Evolutionary conservation across 2,329 filamentous ascomycete species (phyloP).

Genomic region (Xylariaceae sp.): DNA sequence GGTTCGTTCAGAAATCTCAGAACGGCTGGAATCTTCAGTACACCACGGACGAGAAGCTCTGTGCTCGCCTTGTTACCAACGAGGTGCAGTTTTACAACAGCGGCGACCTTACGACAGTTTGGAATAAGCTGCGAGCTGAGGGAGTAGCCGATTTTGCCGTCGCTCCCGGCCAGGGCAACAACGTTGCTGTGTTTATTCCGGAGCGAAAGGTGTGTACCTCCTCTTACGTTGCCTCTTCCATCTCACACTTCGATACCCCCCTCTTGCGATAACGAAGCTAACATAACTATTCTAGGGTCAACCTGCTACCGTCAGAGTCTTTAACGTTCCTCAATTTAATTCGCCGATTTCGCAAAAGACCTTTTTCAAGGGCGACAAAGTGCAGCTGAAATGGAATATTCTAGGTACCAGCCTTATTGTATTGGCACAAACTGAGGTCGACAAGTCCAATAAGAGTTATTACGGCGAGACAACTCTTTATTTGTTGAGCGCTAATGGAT

Average conservation of each 20-base stretch:
- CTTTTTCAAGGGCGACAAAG: conserved; percentile 99
- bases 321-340: conserved; percentile 82
- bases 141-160: conserved; percentile 85
- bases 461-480: conserved; percentile 98
- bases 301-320: conserved; percentile 91
- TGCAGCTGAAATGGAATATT: conserved; percentile 96
- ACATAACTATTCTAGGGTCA: conserved; percentile 57
- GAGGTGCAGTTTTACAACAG: conserved; percentile 97
- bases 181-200: conserved; percentile 89
- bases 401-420: conserved; percentile 88
- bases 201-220: conserved; percentile 72
- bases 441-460: conserved; percentile 98
- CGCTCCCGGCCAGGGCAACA: conserved; percentile 82
- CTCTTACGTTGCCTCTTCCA: background rate
- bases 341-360: conserved; percentile 90
- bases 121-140: conserved; percentile 93
- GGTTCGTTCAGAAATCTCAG: conserved; percentile 93
- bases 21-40: conserved; percentile 98
- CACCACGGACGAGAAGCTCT: conserved; percentile 86
- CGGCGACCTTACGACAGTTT: conserved; percentile 75
- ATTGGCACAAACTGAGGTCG: conserved; percentile 93
- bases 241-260: background rate
- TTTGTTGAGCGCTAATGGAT: conserved; percentile 83
- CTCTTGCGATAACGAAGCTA: background rate
- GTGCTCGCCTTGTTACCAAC: conserved; percentile 89